Conservation (phyloP, 2,329 filamentous ascomycete species). For the Scleromitrula shiraiana region DNA sequence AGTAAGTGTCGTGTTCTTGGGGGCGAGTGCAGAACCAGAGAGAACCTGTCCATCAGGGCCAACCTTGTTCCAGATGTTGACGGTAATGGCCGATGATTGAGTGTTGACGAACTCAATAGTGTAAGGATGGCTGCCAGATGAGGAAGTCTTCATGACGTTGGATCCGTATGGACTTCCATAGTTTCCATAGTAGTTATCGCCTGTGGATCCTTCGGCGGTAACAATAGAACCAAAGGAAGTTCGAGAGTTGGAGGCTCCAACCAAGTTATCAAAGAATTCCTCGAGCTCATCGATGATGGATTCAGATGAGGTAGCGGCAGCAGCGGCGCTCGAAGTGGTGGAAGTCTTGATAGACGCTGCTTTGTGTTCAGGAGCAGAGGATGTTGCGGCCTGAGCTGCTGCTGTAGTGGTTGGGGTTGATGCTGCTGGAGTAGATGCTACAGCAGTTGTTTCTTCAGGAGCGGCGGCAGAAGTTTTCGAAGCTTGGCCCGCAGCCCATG, state of each 20-base stretch:
- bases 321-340: slow-evolving; percentile 2
- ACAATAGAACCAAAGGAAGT: slow-evolving; percentile 16
- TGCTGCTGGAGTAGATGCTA: slow-evolving; percentile 1
- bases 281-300: slow-evolving; percentile 4
- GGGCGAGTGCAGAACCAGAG: slow-evolving; percentile 23
- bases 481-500: slow-evolving; percentile 19
- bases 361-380: neutral
- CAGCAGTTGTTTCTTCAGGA: neutral
- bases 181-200: slow-evolving; percentile 21
- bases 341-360: neutral
- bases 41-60: slow-evolving; percentile 9
- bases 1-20: slow-evolving; percentile 21
- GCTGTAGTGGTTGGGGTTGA: slow-evolving; percentile 1
- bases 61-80: slow-evolving; percentile 27
- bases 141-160: slow-evolving; percentile 26
- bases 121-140: slow-evolving; percentile 16
- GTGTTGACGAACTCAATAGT: slow-evolving; percentile 25
- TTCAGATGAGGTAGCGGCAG: neutral
- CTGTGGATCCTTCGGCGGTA: slow-evolving; percentile 1
- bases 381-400: slow-evolving; percentile 3
- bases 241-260: slow-evolving; percentile 20
- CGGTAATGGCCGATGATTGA: slow-evolving; percentile 14
- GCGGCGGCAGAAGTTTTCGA: slow-evolving; percentile 5
- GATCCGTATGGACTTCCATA: slow-evolving; percentile 23
- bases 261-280: slow-evolving; percentile 13